Conservation (phyloP, 495 filamentous ascomycete species). For the Chaetomidium leptoderma region DNA sequence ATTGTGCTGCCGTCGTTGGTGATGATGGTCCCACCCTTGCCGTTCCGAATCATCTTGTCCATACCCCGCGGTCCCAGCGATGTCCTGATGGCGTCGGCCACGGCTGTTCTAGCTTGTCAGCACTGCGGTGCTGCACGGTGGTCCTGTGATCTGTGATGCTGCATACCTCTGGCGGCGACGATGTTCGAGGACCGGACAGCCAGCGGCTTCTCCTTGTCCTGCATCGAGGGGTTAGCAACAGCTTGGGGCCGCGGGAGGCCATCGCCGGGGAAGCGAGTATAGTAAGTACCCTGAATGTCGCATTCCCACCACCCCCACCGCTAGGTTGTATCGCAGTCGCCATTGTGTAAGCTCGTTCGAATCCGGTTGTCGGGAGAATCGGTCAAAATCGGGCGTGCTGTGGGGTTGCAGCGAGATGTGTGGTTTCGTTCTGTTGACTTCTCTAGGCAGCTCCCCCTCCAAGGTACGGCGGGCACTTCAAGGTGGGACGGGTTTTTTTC, state of each 20-base stretch:
- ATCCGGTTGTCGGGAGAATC: background rate
- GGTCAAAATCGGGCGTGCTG: slow-evolving; percentile 16
- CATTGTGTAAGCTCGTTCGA: slow-evolving; percentile 50
- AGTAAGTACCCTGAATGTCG: slow-evolving; percentile 71
- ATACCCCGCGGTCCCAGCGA: slow-evolving; percentile 59
- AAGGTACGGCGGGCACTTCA: slow-evolving; percentile 19
- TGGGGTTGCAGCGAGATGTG: slow-evolving; percentile 14
- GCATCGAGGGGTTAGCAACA: slow-evolving; percentile 42
- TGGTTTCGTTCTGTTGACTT: slow-evolving; percentile 16
- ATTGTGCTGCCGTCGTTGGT: slow-evolving; percentile 99
- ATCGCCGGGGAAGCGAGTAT: slow-evolving; percentile 12
- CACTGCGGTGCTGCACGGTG: background rate
- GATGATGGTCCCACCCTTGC: slow-evolving; percentile 95
- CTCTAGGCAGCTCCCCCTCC: slow-evolving; percentile 28
- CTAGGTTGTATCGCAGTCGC: slow-evolving; percentile 51
- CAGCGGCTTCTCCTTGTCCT: slow-evolving; percentile 98
- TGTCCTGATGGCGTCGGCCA: slow-evolving; percentile 93
- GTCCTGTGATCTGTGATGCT: slow-evolving; percentile 14
- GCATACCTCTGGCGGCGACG: slow-evolving; percentile 86
- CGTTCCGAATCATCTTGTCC: slow-evolving; percentile 99
- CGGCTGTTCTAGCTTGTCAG: slow-evolving; percentile 55
- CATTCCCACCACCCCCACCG: slow-evolving; percentile 56
- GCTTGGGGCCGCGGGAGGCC: slow-evolving; percentile 4
- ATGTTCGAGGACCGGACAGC: slow-evolving; percentile 92
- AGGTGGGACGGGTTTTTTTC: slow-evolving; percentile 33